Evolutionary conservation across 352 stramenopile genomes (phyloP).

Genomic region (Globisporangium viniferum): DNA sequence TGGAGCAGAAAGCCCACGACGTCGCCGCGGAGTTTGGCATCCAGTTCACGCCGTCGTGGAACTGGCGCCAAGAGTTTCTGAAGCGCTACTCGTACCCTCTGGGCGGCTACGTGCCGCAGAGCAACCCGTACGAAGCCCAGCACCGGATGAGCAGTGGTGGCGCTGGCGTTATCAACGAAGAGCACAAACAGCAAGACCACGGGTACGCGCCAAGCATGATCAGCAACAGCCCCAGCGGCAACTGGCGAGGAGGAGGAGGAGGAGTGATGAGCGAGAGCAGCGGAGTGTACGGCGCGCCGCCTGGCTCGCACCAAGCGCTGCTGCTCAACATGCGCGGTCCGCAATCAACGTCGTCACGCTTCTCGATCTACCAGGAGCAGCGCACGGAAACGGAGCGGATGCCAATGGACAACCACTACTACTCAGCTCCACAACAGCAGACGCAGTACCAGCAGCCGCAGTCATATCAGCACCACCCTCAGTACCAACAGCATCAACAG

Average conservation of each 20-base stretch:
- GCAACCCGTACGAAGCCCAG: conserved; percentile 7
- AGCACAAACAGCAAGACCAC: conserved; percentile 15
- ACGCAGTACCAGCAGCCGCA: conserved; percentile 7
- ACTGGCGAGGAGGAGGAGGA: background rate
- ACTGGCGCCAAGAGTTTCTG: conserved; percentile 19
- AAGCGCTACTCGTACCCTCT: conserved; percentile 20
- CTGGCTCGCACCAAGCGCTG: conserved; percentile 15
- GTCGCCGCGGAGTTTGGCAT: conserved; percentile 13
- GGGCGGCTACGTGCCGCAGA: conserved; percentile 4
- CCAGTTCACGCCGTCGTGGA: conserved; percentile 14
- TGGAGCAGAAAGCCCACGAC: conserved; percentile 15
- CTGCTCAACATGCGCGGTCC: conserved; percentile 15
- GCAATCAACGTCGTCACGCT: conserved; percentile 4
- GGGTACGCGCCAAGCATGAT: conserved; percentile 1
- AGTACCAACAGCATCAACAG: background rate
- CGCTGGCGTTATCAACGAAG: background rate
- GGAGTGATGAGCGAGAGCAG: background rate
- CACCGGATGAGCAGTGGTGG: conserved; percentile 1
- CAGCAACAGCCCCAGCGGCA: background rate
- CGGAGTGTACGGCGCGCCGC: conserved; percentile 10
- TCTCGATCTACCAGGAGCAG: conserved; percentile 14
- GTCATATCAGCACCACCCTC: background rate
- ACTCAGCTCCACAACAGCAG: conserved; percentile 3
- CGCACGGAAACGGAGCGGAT: background rate
- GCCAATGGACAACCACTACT: conserved; percentile 7